These are phyloP conservation scores for Tetracladium setigerum DNA, from an alignment of 495 filamentous ascomycete species.

Conservation along the genomic window DNA sequence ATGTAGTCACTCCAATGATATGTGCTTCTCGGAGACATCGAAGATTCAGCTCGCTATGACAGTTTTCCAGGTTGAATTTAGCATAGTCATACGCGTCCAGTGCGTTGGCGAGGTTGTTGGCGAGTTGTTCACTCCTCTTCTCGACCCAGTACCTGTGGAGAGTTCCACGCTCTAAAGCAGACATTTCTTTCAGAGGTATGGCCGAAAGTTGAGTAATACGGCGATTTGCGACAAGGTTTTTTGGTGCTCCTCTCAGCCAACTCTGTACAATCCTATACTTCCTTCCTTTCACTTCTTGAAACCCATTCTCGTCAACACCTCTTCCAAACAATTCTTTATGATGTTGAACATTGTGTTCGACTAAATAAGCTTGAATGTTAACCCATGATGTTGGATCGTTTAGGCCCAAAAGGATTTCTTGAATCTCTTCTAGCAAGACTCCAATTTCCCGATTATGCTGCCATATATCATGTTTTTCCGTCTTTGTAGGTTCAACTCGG, in stretches of 20 bases:
- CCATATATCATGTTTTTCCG: slow-evolving; percentile 29
- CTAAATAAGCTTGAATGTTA: slow-evolving; percentile 20
- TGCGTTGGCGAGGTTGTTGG: slow-evolving; percentile 24
- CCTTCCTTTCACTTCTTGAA: slow-evolving; percentile 17
- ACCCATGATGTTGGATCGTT: slow-evolving; percentile 18
- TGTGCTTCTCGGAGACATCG: slow-evolving; percentile 45
- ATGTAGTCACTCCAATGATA: slow-evolving; percentile 71
- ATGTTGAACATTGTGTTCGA: slow-evolving; percentile 13
- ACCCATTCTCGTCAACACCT: slow-evolving; percentile 13
- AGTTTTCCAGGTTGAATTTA: slow-evolving; percentile 28
- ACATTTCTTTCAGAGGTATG: slow-evolving; percentile 23
- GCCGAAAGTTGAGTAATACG: slow-evolving; percentile 11
- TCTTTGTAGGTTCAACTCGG: slow-evolving; percentile 26
- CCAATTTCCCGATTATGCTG: slow-evolving; percentile 24
- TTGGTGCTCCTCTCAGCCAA: slow-evolving; percentile 16
- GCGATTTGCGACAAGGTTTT: slow-evolving; percentile 14
- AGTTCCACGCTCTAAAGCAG: slow-evolving; percentile 20
- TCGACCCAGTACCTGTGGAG: slow-evolving; percentile 40
- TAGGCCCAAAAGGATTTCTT: slow-evolving; percentile 17
- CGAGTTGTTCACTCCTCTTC: slow-evolving; percentile 30
- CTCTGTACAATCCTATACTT: slow-evolving; percentile 18
- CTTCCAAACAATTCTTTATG: slow-evolving; percentile 20
- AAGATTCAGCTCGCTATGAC: slow-evolving; percentile 40
- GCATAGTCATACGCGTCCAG: slow-evolving; percentile 24
- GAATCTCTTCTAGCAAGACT: slow-evolving; percentile 21